Conservation (phyloP, 2,329 filamentous ascomycete genomes). For the Phoma sp. region DNA sequence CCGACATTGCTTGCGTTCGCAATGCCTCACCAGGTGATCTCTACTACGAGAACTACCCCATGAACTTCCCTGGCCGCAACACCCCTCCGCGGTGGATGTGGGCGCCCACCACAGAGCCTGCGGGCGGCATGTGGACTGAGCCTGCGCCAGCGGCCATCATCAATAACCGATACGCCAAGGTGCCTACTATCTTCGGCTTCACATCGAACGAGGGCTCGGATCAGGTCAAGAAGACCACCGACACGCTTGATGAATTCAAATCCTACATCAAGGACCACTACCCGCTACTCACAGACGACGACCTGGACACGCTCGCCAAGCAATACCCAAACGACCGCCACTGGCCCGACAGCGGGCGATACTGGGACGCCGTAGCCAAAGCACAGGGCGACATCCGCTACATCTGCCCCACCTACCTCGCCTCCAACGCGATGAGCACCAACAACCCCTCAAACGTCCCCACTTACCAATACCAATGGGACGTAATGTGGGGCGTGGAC, state of each 20-base stretch:
- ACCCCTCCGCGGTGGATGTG: conserved; percentile 46
- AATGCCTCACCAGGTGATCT: conserved; percentile 35
- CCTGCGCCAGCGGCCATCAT: conserved; percentile 38
- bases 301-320: conserved; percentile 43
- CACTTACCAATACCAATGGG: conserved; percentile 45
- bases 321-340: conserved; percentile 44
- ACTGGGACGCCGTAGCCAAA: conserved; percentile 43
- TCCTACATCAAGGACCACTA: conserved; percentile 47
- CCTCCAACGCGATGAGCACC: conserved; percentile 39
- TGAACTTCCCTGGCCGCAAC: conserved; percentile 39
- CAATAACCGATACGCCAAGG: conserved; percentile 35
- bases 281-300: conserved; percentile 60
- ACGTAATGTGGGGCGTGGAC: conserved; percentile 41
- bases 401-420: conserved; percentile 43
- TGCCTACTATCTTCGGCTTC: conserved; percentile 42
- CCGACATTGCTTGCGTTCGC: conserved; percentile 38
- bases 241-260: conserved; percentile 48
- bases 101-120: conserved; percentile 41
- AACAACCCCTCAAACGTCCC: conserved; percentile 34
- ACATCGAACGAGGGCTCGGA: conserved; percentile 50
- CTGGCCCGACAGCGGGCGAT: conserved; percentile 42
- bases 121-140: conserved; percentile 40
- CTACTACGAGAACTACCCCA: conserved; percentile 44
- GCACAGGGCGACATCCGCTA: conserved; percentile 45
- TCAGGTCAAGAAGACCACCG: conserved; percentile 46